Percentiles rank a stretch among this genome's conserved stretches.
Evolutionary conservation across 805 yeast genomes (phyloP).

Genomic region (Pichia cabralensis): DNA sequence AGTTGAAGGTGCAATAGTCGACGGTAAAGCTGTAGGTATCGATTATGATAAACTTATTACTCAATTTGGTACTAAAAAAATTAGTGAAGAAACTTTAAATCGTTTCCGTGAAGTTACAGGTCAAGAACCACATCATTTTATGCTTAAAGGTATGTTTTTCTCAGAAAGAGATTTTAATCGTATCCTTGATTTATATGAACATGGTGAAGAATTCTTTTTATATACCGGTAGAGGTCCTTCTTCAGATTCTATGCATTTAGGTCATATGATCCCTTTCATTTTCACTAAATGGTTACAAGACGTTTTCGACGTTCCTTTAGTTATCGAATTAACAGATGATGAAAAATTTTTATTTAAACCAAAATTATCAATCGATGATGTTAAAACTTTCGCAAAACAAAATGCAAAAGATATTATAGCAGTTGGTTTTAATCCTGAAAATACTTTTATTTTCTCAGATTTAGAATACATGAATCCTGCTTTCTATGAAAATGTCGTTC

Average conservation of each 20-base stretch:
- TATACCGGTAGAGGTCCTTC: slow-evolving; percentile 98
- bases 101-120: slow-evolving; percentile 83
- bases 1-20: slow-evolving; percentile 96
- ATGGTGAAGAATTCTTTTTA: slow-evolving; percentile 88
- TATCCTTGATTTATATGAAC: slow-evolving; percentile 84
- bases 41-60: slow-evolving; percentile 83
- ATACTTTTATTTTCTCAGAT: slow-evolving; percentile 92
- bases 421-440: slow-evolving; percentile 88
- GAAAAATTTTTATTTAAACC: slow-evolving; percentile 94
- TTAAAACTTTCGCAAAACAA: slow-evolving; percentile 65
- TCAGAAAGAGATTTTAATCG: slow-evolving; percentile 74
- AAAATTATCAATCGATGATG: slow-evolving; percentile 80
- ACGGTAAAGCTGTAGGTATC: slow-evolving; percentile 82
- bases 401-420: slow-evolving; percentile 91
- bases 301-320: slow-evolving; percentile 91
- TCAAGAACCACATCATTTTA: slow-evolving; percentile 78
- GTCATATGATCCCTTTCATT: slow-evolving; percentile 91
- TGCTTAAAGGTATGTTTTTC: slow-evolving; percentile 87
- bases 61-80: slow-evolving; percentile 77
- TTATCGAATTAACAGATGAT: slow-evolving; percentile 91
- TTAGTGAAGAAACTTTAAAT: slow-evolving; percentile 58
- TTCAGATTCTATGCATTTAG: slow-evolving; percentile 88
- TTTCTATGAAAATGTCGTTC: slow-evolving; percentile 88
- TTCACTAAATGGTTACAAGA: slow-evolving; percentile 98
- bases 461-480: slow-evolving; percentile 87